Conservation (phyloP, 75 land plant species). For the Larix kaempferi region DNA sequence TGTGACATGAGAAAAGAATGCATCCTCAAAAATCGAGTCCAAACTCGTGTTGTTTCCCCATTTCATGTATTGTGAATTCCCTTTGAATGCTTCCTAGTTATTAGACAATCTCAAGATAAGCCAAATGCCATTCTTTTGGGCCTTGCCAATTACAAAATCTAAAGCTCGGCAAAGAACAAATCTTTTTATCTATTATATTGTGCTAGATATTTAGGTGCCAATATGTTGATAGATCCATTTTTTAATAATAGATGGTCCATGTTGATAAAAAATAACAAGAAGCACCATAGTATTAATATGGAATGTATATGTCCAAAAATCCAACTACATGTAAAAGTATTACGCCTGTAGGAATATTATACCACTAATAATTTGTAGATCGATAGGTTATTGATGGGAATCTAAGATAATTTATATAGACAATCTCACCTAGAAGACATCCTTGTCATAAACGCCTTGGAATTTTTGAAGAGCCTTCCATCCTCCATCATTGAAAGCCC, state of each 20-base stretch:
- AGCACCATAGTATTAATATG: too few relatives aligned
- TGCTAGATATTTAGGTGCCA: too few relatives aligned
- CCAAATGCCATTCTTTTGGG: conserved; percentile 62
- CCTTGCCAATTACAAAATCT: conserved; percentile 83
- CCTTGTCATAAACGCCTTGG: conserved; percentile 83
- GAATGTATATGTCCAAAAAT: too few relatives aligned
- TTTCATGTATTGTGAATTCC: conserved; percentile 79
- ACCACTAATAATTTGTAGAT: too few relatives aligned
- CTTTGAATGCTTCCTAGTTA: conserved; percentile 89
- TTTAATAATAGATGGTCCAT: too few relatives aligned
- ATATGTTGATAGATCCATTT: too few relatives aligned
- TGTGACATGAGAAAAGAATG: conserved; percentile 72
- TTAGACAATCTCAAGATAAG: conserved; percentile 70
- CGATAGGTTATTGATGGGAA: too few relatives aligned
- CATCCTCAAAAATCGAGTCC: conserved; percentile 27
- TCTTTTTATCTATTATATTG: too few relatives aligned
- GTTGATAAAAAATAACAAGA: too few relatives aligned
- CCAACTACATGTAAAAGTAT: too few relatives aligned
- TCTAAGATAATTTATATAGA: too few relatives aligned
- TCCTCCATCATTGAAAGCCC: conserved; percentile 95
- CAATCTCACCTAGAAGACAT: conserved; percentile 35
- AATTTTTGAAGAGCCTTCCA: conserved; percentile 83
- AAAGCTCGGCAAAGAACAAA: conserved; percentile 35
- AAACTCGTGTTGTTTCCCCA: conserved; percentile 65
- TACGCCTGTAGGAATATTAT: too few relatives aligned